Percentiles rank a stretch among this genome's conserved stretches.
phyloP scores from a whole-genome alignment of 192 early-diverging fungal genomes.

The Mortierella hygrophila region DNA sequence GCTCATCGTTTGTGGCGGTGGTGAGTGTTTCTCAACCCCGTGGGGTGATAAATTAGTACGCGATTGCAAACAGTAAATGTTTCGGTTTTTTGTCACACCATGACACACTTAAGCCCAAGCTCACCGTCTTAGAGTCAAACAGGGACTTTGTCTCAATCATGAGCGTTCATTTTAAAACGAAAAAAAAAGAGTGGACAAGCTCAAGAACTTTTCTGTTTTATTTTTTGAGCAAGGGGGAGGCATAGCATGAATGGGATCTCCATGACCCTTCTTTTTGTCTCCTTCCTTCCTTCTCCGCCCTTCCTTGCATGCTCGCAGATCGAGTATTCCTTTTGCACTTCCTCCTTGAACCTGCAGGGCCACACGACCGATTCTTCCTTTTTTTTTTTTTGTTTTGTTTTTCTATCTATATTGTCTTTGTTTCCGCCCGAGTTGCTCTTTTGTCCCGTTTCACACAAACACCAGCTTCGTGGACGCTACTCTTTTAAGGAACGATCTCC shows the following conservation, averaged over 20 bases:
- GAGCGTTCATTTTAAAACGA: not conserved
- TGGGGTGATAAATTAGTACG: not conserved
- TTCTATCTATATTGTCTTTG: not conserved
- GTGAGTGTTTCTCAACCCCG: not conserved
- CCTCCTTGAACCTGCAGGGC: not conserved
- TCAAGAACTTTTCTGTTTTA: not conserved
- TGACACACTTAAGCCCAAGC: not conserved
- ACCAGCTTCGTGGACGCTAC: not conserved
- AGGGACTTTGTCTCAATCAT: not conserved
- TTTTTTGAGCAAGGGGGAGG: not conserved
- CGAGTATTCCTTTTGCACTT: not conserved
- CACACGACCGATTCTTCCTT: not conserved
- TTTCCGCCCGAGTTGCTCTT: not conserved
- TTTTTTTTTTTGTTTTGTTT: not conserved
- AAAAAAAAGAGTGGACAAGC: not conserved
- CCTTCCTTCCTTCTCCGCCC: not conserved
- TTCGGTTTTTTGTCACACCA: not conserved
- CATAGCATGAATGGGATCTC: not conserved
- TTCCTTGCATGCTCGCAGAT: not conserved
- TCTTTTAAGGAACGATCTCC: not conserved
- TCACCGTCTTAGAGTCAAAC: not conserved
- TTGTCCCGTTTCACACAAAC: not conserved
- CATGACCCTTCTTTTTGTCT: not conserved
- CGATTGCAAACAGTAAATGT: not conserved
- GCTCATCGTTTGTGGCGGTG: not conserved